Conservation (phyloP, 352 stramenopile genomes). For the Pythium aphanidermatum region DNA sequence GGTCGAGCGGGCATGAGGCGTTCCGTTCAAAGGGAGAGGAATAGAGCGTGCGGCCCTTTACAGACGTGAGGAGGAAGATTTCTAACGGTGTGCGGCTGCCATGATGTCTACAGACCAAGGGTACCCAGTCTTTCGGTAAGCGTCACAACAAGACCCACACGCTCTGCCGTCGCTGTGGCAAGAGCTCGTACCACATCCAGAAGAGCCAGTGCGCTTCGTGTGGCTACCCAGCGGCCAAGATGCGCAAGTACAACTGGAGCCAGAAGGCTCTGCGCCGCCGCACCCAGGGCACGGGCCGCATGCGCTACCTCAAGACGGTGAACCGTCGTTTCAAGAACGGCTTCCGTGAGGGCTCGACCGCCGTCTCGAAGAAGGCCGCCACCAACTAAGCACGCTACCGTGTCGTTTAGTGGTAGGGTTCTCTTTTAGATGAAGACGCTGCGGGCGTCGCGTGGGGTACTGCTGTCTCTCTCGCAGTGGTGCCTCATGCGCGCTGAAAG, state of each 20-base stretch:
- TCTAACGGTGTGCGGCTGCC: constrained; percentile 16
- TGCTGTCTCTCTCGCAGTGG: constrained; percentile 4
- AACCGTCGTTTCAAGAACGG: constrained; percentile 99
- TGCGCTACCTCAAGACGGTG: constrained; percentile 98
- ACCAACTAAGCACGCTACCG: constrained; percentile 70
- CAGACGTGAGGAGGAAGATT: too few relatives aligned
- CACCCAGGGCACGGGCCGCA: constrained; percentile 96
- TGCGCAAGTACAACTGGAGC: constrained; percentile 90
- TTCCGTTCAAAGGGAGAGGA: too few relatives aligned
- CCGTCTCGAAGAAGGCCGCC: constrained; percentile 86
- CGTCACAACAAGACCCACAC: constrained; percentile 99
- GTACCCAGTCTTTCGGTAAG: constrained; percentile 99
- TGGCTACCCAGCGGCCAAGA: constrained; percentile 98
- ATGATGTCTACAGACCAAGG: constrained; percentile 93
- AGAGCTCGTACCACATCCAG: constrained; percentile 99
- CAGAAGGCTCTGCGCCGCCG: constrained; percentile 97
- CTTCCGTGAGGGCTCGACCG: constrained; percentile 93
- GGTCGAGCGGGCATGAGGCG: too few relatives aligned
- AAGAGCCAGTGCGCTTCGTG: constrained; percentile 98
- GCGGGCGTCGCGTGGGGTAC: constrained; percentile 3
- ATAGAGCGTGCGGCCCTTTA: too few relatives aligned
- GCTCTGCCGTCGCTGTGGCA: constrained; percentile 97
- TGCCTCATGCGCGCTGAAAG: constrained; percentile 14
- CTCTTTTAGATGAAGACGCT: constrained; percentile 25
- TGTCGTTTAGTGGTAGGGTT: not conserved